Evolutionary conservation across 768 basidiomycete genomes (phyloP).

Genomic region (Goffeauzyma gilvescens): DNA sequence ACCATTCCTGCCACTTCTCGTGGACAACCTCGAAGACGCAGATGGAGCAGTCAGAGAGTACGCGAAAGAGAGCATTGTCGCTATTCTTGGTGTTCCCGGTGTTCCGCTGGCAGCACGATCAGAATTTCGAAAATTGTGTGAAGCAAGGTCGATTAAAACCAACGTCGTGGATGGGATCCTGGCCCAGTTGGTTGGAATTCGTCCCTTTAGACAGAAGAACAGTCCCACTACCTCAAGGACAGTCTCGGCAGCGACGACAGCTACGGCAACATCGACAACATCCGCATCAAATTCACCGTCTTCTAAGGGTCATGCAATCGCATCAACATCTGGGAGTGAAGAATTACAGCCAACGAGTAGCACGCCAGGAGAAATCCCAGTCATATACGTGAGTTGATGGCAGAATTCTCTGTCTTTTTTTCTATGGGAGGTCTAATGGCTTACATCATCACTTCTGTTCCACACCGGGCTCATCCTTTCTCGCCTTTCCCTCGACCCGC

Average conservation of each 20-base stretch:
- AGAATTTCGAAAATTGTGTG: constrained; percentile 80
- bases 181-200: too few species aligned
- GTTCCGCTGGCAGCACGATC: constrained; percentile 71
- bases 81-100: constrained; percentile 65
- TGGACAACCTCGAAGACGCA: constrained; percentile 71
- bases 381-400: neutral
- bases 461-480: too few species aligned
- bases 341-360: neutral
- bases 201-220: too few species aligned
- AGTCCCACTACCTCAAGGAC: too few species aligned
- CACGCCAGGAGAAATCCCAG: neutral
- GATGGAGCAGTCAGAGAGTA: constrained; percentile 78
- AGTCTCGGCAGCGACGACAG: too few species aligned
- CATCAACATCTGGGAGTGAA: too few species aligned
- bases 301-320: too few species aligned
- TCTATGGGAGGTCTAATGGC: neutral
- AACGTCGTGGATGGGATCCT: constrained; percentile 66
- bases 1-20: constrained; percentile 57
- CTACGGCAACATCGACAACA: too few species aligned
- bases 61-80: constrained; percentile 40
- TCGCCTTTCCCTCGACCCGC: too few species aligned
- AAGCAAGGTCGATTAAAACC: constrained; percentile 58
- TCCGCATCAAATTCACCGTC: too few species aligned
- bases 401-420: neutral
- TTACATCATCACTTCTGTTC: neutral